Percentiles rank a stretch among this genome's conserved stretches.
These are phyloP conservation scores for Ensete ventricosum DNA, from an alignment of 176 grass and related monocot species.

Conservation along the genomic window DNA sequence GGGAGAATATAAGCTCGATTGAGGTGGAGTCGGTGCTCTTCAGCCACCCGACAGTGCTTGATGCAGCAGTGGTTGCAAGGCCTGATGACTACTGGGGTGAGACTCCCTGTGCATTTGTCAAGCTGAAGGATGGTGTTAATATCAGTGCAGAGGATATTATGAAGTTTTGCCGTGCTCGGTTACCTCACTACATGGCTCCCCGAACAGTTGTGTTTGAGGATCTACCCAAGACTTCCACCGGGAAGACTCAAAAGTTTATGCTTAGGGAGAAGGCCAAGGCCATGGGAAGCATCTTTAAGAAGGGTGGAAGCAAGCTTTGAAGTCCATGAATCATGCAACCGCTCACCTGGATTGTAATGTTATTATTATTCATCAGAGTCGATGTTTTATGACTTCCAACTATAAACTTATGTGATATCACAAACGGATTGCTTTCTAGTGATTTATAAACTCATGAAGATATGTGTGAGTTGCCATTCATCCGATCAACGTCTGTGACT, in stretches of 20 bases:
- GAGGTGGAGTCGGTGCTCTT: slow-evolving; percentile 77
- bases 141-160: slow-evolving; percentile 41
- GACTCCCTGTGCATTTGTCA: slow-evolving; percentile 83
- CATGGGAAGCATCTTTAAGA: slow-evolving; percentile 39
- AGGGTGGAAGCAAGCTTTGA: slow-evolving; percentile 43
- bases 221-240: slow-evolving; percentile 81
- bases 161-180: slow-evolving; percentile 43
- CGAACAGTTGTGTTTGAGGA: slow-evolving; percentile 58
- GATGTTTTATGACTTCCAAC: no score
- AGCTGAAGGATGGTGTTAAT: slow-evolving; percentile 20
- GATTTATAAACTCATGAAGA: no score
- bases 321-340: background rate
- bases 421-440: no score
- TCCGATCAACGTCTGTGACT: no score
- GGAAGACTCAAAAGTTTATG: slow-evolving; percentile 76
- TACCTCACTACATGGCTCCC: slow-evolving; percentile 75
- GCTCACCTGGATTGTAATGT: no score
- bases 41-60: slow-evolving; percentile 51
- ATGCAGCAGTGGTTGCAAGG: slow-evolving; percentile 59
- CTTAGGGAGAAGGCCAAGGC: slow-evolving; percentile 60
- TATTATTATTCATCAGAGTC: no score
- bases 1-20: slow-evolving; percentile 88
- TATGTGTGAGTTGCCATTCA: no score
- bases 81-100: slow-evolving; percentile 87
- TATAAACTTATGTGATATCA: no score